Evolutionary conservation across 805 yeast species (phyloP).

Genomic region (Yamadazyma insecticola): DNA sequence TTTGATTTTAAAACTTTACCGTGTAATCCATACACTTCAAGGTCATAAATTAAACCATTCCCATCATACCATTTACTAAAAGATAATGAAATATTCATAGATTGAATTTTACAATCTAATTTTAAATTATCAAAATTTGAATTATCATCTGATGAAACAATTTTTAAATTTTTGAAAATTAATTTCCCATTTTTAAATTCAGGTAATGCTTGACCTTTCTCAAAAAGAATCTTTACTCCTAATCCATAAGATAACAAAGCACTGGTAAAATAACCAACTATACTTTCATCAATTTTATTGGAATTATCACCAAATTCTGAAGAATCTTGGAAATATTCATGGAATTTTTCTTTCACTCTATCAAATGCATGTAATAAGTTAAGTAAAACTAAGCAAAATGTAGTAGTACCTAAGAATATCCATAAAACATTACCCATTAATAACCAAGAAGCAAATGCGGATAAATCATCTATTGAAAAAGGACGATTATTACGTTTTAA

Average conservation of each 20-base stretch:
- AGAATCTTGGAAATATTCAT: slow-evolving; percentile 8
- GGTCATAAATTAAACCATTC: slow-evolving; percentile 45
- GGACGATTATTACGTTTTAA: slow-evolving; percentile 45
- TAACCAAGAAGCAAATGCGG: slow-evolving; percentile 54
- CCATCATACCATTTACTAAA: slow-evolving; percentile 56
- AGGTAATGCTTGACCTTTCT: slow-evolving; percentile 36
- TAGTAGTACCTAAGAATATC: slow-evolving; percentile 55
- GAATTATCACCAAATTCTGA: neutral
- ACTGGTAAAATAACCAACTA: slow-evolving; percentile 30
- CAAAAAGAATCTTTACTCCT: slow-evolving; percentile 33
- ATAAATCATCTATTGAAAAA: slow-evolving; percentile 45
- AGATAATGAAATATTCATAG: slow-evolving; percentile 42
- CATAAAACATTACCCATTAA: slow-evolving; percentile 54
- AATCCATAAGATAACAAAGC: slow-evolving; percentile 36
- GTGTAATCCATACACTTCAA: slow-evolving; percentile 45
- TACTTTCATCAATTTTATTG: slow-evolving; percentile 16
- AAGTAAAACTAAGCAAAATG: slow-evolving; percentile 45
- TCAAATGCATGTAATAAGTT: slow-evolving; percentile 40
- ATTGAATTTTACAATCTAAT: slow-evolving; percentile 36
- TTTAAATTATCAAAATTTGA: slow-evolving; percentile 8
- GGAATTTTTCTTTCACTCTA: slow-evolving; percentile 17
- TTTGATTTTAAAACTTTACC: slow-evolving; percentile 30
- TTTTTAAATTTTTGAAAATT: slow-evolving; percentile 38
- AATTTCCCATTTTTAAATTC: slow-evolving; percentile 48
- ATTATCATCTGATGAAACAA: slow-evolving; percentile 11